Evolutionary conservation across 352 stramenopile species (phyloP).

Genomic region (Pythium brachiatum): DNA sequence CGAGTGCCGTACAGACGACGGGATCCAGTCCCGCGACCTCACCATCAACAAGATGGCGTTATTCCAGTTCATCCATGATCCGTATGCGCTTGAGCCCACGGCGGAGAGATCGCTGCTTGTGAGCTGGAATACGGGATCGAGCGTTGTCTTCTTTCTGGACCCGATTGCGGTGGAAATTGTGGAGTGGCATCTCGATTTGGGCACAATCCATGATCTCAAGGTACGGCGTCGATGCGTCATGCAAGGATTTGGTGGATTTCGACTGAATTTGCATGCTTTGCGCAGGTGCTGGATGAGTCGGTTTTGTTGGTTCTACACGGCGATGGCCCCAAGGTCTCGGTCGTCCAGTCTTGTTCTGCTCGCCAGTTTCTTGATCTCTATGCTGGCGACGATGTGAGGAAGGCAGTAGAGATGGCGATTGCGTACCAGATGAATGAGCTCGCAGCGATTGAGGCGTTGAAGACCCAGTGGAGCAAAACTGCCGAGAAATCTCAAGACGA

Average conservation of each 20-base stretch:
- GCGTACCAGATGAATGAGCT: constrained; percentile 73
- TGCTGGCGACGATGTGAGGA: constrained; percentile 49
- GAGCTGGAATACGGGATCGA: constrained; percentile 81
- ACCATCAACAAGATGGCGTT: constrained; percentile 77
- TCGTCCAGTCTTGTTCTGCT: constrained; percentile 68
- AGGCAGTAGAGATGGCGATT: constrained; percentile 70
- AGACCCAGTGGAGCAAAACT: constrained; percentile 48
- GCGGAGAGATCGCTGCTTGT: constrained; percentile 55
- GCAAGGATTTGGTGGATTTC: neutral
- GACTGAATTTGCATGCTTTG: neutral
- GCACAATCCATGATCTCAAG: constrained; percentile 83
- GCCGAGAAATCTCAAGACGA: constrained; percentile 24
- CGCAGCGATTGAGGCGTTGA: constrained; percentile 44
- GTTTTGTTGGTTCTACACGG: constrained; percentile 71
- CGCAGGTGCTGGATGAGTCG: constrained; percentile 65
- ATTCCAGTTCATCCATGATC: constrained; percentile 72
- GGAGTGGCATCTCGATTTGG: constrained; percentile 86
- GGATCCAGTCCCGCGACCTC: constrained; percentile 65
- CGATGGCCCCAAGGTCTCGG: constrained; percentile 68
- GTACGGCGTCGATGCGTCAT: constrained; percentile 20
- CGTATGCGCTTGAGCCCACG: constrained; percentile 41
- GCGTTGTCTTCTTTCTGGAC: constrained; percentile 81
- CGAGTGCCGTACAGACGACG: constrained; percentile 54
- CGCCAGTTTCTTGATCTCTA: constrained; percentile 77
- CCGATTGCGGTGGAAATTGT: constrained; percentile 81